Evolutionary conservation across 805 yeast species (phyloP), one percentile per base, ranked within the genome.

Genomic region (Candida argentea): DNA sequence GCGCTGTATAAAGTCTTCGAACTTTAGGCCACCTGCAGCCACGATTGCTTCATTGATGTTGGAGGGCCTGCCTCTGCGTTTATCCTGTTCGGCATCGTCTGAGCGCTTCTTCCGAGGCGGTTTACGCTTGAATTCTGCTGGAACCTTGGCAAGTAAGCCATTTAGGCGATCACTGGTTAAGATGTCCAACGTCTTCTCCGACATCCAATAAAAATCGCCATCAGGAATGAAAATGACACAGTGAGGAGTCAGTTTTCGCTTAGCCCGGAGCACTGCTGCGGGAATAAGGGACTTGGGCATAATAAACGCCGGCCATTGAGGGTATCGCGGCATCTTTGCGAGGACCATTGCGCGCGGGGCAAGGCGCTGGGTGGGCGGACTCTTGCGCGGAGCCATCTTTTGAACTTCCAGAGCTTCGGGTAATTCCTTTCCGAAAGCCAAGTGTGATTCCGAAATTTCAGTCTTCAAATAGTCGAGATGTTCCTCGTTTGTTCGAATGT

Each of bases 271-370:
- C 9, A 61, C 58, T 15, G 50, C 46, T 3, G 44, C 37, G 2
- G 67, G 65, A 10, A 60, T 52, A 40, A 55, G 42, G 20, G 46
- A 48, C 13, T 40, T 36, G 2, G 70, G 68, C 61, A 55, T 56
- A 28, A 67, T 59, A 26, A 65, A 59, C 9, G 68, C 61, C 5
- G 73, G 73, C 73, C 73, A 67, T 10, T 62, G 57, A 2, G 67
- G 65, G 38, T 50, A 66, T 12, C 63, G 56, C 10, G 55, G 52
- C 60, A 63, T 56, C 33, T 62, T 64, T 26, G 69, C 63, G 31
- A 63, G 46, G 5, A 67, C 71, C 42, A 58, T 41, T 27, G 55
- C 62, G 29, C 52, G 51, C 9, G 63, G 54, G 23, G 43, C 40
- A 28, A 52, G 49, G 20, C 37, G 33, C 12, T 27, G 20, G 12